Conservation (phyloP, 148 eudicot species). For the Vaccinium macrocarpon region DNA sequence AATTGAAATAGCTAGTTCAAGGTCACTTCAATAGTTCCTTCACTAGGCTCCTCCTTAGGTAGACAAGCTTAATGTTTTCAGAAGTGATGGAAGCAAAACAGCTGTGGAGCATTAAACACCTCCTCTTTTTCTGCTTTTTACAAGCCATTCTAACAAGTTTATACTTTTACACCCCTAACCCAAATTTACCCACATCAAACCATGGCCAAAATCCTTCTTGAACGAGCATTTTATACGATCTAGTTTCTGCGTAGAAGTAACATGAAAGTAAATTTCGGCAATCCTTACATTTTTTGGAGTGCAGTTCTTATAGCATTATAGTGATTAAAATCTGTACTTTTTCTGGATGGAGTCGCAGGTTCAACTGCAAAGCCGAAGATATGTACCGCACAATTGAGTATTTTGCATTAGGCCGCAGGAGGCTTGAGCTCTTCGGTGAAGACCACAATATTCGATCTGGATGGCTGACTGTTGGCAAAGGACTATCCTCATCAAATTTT, state of each 20-base stretch:
- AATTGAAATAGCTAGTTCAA: too few relatives aligned
- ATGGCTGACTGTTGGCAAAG: slow-evolving; percentile 62
- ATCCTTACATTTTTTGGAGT: background rate
- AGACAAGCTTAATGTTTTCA: slow-evolving; percentile 69
- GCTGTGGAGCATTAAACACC: slow-evolving; percentile 27
- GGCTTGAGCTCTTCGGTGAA: slow-evolving; percentile 93
- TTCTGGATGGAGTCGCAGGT: background rate
- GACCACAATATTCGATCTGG: slow-evolving; percentile 90
- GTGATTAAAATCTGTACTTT: background rate
- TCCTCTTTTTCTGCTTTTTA: slow-evolving; percentile 8
- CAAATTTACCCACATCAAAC: too few relatives aligned
- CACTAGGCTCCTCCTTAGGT: slow-evolving; percentile 64
- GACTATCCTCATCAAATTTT: too few relatives aligned
- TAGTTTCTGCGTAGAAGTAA: background rate
- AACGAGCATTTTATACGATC: background rate
- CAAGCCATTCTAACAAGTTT: background rate
- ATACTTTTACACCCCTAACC: slow-evolving; percentile 14
- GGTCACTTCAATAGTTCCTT: slow-evolving; percentile 47
- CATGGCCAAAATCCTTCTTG: background rate
- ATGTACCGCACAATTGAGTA: slow-evolving; percentile 92
- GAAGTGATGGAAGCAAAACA: slow-evolving; percentile 54
- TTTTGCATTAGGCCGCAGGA: slow-evolving; percentile 90
- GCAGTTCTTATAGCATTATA: background rate
- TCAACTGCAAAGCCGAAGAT: slow-evolving; percentile 93
- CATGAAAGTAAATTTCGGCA: background rate